phyloP scores from a whole-genome alignment of 2,329 filamentous ascomycete genomes.

The Ophiostoma ips region DNA sequence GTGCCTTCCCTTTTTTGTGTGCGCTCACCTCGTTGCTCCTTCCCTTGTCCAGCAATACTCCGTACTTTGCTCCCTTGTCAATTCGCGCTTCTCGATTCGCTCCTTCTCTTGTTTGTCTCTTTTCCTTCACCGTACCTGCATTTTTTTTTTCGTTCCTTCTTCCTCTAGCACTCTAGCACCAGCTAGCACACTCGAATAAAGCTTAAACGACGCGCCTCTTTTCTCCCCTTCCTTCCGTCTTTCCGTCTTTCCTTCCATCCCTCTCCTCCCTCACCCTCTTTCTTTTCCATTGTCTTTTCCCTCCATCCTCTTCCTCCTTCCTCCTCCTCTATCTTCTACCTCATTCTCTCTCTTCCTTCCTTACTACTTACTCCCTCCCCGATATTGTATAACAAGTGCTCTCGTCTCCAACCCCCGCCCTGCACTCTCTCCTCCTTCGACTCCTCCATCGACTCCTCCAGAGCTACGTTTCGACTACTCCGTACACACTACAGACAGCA shows the following conservation, averaged over 20 bases:
- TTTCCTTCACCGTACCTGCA: constrained; percentile 1
- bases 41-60: too few relatives aligned
- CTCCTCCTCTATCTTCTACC: too few relatives aligned
- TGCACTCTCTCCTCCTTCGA: constrained; percentile 1
- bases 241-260: background rate
- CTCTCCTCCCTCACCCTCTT: background rate
- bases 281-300: background rate
- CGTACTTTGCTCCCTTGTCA: too few relatives aligned
- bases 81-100: background rate
- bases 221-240: constrained; percentile 1
- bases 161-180: background rate
- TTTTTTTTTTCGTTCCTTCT: constrained; percentile 7
- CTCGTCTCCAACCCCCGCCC: background rate
- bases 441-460: background rate
- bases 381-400: background rate
- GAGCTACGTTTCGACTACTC: background rate
- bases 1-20: background rate
- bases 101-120: background rate
- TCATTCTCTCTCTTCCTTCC: background rate
- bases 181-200: too few relatives aligned
- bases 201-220: too few relatives aligned
- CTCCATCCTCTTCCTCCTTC: background rate
- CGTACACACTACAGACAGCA: too few relatives aligned
- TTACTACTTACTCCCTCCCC: background rate
- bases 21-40: background rate